Percentiles rank a stretch among this genome's conserved stretches.
These are phyloP conservation scores for Begonia loranthoides DNA, from an alignment of 306 rosid genomes.

Conservation along the genomic window DNA sequence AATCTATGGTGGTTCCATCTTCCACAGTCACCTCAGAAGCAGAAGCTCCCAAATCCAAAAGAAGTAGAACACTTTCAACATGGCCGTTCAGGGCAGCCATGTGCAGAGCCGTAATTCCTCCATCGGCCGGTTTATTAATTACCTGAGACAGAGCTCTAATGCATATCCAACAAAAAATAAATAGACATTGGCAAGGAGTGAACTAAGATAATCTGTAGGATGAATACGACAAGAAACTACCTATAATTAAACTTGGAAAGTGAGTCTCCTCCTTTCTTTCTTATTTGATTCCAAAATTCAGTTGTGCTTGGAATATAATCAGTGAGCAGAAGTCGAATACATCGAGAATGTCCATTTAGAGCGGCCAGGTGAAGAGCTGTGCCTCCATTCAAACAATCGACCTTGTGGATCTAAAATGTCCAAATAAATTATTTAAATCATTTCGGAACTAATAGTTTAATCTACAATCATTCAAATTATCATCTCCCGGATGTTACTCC, in stretches of 20 bases:
- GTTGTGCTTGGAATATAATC: constrained; percentile 78
- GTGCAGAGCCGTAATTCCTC: constrained; percentile 95
- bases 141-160: constrained; percentile 51
- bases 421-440: too few species aligned
- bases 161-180: constrained; percentile 14
- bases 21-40: constrained; percentile 61
- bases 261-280: constrained; percentile 23
- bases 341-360: constrained; percentile 81
- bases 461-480: too few species aligned
- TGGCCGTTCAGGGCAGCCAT: constrained; percentile 96
- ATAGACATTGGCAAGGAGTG: constrained; percentile 6
- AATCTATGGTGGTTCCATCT: constrained; percentile 86
- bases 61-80: constrained; percentile 70
- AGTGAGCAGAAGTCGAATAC: constrained; percentile 65
- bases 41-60: constrained; percentile 85
- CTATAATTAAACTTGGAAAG: constrained; percentile 45
- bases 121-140: constrained; percentile 75
- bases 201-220: constrained; percentile 6
- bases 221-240: constrained; percentile 28
- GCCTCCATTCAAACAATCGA: constrained; percentile 89
- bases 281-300: constrained; percentile 42
- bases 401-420: constrained; percentile 59
- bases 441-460: too few species aligned
- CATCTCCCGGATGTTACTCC: too few species aligned
- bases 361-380: constrained; percentile 95